phyloP scores from a whole-genome alignment of 148 eudicot species.

The Rhododendron griersonianum region DNA sequence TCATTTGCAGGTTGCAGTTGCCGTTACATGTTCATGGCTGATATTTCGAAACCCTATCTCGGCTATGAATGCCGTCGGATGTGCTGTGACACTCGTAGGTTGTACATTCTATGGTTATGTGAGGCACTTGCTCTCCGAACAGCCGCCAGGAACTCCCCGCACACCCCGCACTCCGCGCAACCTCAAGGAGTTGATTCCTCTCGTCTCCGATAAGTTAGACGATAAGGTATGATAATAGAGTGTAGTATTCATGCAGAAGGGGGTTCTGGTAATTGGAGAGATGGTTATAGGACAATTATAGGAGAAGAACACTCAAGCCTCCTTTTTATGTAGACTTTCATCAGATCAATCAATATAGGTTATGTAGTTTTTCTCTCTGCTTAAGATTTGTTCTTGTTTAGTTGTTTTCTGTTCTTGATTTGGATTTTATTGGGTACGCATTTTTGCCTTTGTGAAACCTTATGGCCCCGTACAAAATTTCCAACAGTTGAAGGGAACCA shows the following conservation, averaged over 20 bases:
- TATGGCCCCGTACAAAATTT: neutral
- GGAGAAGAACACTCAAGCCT: neutral
- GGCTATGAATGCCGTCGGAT: constrained; percentile 73
- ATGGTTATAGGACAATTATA: neutral
- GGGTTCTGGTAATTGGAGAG: neutral
- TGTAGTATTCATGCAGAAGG: neutral
- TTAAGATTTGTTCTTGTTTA: neutral
- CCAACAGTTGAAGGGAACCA: neutral
- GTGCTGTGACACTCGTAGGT: constrained; percentile 66
- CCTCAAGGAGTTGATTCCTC: constrained; percentile 63
- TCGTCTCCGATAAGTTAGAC: constrained; percentile 67
- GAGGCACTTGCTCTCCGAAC: constrained; percentile 68
- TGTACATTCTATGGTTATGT: constrained; percentile 94
- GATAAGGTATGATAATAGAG: constrained; percentile 53
- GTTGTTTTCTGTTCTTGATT: neutral
- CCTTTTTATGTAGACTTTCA: neutral
- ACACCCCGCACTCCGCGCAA: constrained; percentile 64
- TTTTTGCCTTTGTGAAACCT: neutral
- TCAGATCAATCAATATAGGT: neutral
- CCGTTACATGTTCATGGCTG: constrained; percentile 69
- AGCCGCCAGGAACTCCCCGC: constrained; percentile 63
- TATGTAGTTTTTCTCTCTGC: neutral
- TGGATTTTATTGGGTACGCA: neutral
- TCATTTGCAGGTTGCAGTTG: constrained; percentile 58
- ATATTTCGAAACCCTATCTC: constrained; percentile 90